Base-by-base conservation (phyloP, 805 yeast species). In the Torulaspora indica region DNA sequence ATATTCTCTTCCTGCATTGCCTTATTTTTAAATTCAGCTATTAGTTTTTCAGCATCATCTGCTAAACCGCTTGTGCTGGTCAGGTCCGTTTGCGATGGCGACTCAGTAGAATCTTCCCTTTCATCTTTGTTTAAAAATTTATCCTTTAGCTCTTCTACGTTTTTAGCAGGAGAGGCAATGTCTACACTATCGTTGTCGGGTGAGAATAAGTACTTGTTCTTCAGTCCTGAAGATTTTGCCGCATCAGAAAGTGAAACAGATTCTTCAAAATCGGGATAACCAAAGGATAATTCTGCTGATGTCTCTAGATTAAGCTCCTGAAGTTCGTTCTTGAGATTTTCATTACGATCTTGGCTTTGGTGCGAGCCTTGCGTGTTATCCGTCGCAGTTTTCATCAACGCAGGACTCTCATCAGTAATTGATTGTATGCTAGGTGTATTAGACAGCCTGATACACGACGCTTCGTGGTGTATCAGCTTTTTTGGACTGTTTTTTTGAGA, bases 91-190 rank as follows among this genome's bases (percentile, higher is more conserved):
- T 41, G 42, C 14, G 27, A 40, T 46, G 39, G 45, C 18, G 40
- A 45, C 14, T 49, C 57, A 6, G 45, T 44, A 8, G 34, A 38
- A 8, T 52, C 35, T 12, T 46, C 50, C n/a, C 35, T 43, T 8
- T 35, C 48, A 4, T 46, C 53, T 10, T 42, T 35, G 9, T 53
- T 51, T n/a, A 63, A 43, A 35, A 63, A 62, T 40, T 58, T 57
- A 36, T 56, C 58, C 37, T 59, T 61, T 33, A 63, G 48, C 27
- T 49, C 53, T 24, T 63, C 64, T 10, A 63, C 50, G 40, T 63
- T 58, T 46, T 60, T 62, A 23, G 52, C 59, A 8, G 68, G 68
- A 6, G 68, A 63, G 22, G 63, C 60, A 20, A 43, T 51, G 43
- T 61, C 63, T 2, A 51, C 32, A 29, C 56, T 52, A 8, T 49